Evolutionary conservation across 148 eudicot genomes (phyloP).

Genomic region (Arctostaphylos glauca): DNA sequence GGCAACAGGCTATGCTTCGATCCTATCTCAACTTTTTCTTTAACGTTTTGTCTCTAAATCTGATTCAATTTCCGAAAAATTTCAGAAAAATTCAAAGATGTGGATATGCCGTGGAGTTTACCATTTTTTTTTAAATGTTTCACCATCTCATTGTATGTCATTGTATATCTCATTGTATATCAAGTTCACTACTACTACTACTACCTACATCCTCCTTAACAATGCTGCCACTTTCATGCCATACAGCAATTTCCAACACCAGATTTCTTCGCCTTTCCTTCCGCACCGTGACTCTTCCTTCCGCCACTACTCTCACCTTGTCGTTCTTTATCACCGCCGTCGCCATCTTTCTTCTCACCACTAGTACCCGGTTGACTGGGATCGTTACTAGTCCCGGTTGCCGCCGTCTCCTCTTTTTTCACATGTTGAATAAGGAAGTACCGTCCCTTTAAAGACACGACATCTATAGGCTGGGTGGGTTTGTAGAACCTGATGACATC

Average conservation of each 20-base stretch:
- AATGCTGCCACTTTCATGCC: background rate
- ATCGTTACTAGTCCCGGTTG: background rate
- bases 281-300: background rate
- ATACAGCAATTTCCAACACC: background rate
- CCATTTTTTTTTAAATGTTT: too few species aligned
- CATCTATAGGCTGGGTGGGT: background rate
- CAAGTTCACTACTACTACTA: too few species aligned
- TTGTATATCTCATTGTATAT: too few species aligned
- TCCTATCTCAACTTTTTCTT: too few species aligned
- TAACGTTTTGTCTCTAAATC: too few species aligned
- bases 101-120: too few species aligned
- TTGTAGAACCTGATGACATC: background rate
- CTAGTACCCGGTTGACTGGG: background rate
- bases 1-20: background rate
- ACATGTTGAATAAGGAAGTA: background rate
- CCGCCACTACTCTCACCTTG: background rate
- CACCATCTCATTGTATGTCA: too few species aligned
- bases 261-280: background rate
- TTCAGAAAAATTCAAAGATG: too few species aligned
- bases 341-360: background rate
- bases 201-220: background rate
- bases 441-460: background rate
- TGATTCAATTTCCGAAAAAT: too few species aligned
- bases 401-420: background rate
- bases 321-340: background rate